Conservation (phyloP, 1,139 yeast genomes). For the Sugiyamaella neomexicana region DNA sequence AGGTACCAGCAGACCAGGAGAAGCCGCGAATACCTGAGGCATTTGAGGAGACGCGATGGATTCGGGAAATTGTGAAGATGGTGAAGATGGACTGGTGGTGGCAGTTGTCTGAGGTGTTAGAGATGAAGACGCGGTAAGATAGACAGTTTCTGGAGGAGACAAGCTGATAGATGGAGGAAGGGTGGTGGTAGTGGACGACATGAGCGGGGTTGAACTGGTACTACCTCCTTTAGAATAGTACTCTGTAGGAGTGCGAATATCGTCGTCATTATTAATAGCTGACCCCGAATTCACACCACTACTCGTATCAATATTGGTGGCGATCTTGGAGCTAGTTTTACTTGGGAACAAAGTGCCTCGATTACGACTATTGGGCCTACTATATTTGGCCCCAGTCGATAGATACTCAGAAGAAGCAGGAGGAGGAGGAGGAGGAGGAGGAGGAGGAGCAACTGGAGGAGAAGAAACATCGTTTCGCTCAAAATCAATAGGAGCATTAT, state of each 20-base stretch:
- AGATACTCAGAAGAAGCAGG: neutral
- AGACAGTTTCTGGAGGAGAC: constrained; percentile 12
- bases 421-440: neutral
- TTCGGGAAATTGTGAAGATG: neutral
- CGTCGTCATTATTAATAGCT: neutral
- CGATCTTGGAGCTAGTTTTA: neutral
- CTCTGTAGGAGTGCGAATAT: neutral
- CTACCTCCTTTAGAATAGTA: neutral
- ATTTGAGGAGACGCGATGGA: neutral
- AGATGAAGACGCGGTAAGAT: neutral
- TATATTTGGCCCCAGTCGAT: neutral
- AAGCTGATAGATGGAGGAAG: constrained; percentile 15
- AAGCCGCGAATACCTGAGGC: neutral
- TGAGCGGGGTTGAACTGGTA: neutral
- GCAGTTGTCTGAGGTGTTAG: neutral
- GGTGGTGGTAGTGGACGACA: neutral
- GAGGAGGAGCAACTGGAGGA: neutral
- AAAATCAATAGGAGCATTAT: neutral
- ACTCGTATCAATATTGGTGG: neutral
- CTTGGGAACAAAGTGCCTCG: constrained; percentile 3
- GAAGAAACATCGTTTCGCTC: neutral
- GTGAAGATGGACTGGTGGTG: neutral
- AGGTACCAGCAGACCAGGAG: constrained; percentile 9
- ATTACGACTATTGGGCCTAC: constrained; percentile 9
- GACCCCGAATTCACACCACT: neutral